Evolutionary conservation across 768 basidiomycete genomes (phyloP).

Genomic region (Tricholoma saponaceum): DNA sequence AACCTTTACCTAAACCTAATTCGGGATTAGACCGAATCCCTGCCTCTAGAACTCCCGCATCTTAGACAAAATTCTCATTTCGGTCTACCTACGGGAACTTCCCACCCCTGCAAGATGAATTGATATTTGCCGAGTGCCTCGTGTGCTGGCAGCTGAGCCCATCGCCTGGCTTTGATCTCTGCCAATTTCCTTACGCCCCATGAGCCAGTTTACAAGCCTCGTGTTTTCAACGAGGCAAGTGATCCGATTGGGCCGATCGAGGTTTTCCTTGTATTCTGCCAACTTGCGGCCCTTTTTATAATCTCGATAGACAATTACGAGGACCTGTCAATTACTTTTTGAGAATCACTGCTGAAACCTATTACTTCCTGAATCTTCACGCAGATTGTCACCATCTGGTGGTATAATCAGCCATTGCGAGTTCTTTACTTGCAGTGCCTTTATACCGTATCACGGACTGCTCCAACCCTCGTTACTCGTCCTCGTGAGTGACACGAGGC

Average conservation of each 20-base stretch:
- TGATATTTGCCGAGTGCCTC: slow-evolving; percentile 7
- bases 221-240: slow-evolving; percentile 40
- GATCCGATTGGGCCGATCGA: slow-evolving; percentile 20
- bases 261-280: slow-evolving; percentile 1
- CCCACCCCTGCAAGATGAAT: too few relatives aligned
- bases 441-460: slow-evolving; percentile 23
- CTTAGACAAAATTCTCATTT: background rate
- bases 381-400: slow-evolving; percentile 19
- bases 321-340: slow-evolving; percentile 11
- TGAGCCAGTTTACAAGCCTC: slow-evolving; percentile 31
- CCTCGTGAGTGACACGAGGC: slow-evolving; percentile 42
- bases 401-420: slow-evolving; percentile 1
- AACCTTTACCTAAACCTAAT: background rate
- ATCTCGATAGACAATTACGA: slow-evolving; percentile 4
- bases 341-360: slow-evolving; percentile 9
- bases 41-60: background rate
- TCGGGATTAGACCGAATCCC: background rate
- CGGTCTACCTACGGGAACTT: background rate
- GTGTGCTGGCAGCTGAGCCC: background rate
- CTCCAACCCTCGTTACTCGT: slow-evolving; percentile 23
- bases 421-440: slow-evolving; percentile 22
- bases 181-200: background rate
- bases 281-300: background rate
- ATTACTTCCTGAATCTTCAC: slow-evolving; percentile 15
- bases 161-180: background rate